Evolutionary conservation across 1,284 basidiomycete genomes (phyloP).

Genomic region (Ceratorhiza oryzae-sativae): DNA sequence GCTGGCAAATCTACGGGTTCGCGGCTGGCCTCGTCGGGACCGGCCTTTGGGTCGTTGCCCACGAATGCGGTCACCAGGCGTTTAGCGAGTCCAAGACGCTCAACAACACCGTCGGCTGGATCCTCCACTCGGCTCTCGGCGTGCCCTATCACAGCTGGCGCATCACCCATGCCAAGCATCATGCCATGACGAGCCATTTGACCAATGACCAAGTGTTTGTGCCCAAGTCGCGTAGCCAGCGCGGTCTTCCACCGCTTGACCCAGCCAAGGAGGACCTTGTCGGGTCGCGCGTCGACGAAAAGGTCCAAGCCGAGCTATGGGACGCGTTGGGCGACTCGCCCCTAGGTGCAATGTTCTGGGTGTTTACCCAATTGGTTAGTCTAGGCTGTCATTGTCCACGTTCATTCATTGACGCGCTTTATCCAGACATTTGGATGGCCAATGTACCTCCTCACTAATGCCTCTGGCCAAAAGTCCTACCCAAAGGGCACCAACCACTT

Average conservation of each 20-base stretch:
- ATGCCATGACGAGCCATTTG: constrained; percentile 94
- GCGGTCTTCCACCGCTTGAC: constrained; percentile 69
- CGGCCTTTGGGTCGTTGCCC: constrained; percentile 93
- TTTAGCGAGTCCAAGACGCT: constrained; percentile 95
- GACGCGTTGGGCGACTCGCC: constrained; percentile 96
- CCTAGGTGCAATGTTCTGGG: constrained; percentile 72
- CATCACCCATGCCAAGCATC: constrained; percentile 95
- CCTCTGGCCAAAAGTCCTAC: constrained; percentile 89
- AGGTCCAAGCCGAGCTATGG: constrained; percentile 78
- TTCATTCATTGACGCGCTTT: constrained; percentile 7
- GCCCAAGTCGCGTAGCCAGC: constrained; percentile 82
- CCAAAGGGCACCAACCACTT: constrained; percentile 89
- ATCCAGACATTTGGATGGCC: constrained; percentile 83
- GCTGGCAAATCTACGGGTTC: constrained; percentile 88
- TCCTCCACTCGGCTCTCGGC: constrained; percentile 91
- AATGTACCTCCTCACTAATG: constrained; percentile 83
- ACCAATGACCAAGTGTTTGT: constrained; percentile 98
- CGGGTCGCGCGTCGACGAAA: constrained; percentile 73
- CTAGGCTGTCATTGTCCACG: not conserved
- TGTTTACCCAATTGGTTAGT: constrained; percentile 71
- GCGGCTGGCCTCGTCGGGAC: constrained; percentile 88
- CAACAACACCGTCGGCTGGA: constrained; percentile 95
- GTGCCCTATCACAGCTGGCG: constrained; percentile 99
- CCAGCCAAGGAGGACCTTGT: constrained; percentile 71
- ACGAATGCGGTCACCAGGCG: constrained; percentile 94